Base-by-base conservation (phyloP, 2,329 filamentous ascomycete species). In the Ceratocystis diversiconidia region DNA sequence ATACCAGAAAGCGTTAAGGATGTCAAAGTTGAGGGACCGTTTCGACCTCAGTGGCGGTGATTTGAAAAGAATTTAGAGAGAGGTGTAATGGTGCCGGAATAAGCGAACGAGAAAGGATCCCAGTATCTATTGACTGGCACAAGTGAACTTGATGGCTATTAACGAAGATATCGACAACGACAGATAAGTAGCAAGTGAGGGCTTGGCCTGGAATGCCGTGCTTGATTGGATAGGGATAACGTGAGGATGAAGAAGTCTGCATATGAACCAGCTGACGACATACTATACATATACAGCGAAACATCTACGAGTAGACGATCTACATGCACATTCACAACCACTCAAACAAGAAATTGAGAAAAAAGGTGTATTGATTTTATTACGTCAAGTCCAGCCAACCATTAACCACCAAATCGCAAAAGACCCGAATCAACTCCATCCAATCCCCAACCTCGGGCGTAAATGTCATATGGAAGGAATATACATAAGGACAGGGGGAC, bases 1-100 rank as follows among this genome's bases (percentile, higher is more conserved):
- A 81, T 84, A 77, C 82, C 82, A 1, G 80, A 82, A 66, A 79
- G 80, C 6, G 77, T 84, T 69, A 78, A 75, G 69, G 81, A 83
- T 66, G 75, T 83, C 65, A 80, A 79, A 71, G 77, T 83, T 55
- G 81, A 84, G 28, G 79, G 79, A 2, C 79, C 80, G 22, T 80
- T 76, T 64, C 71, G 74, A 65, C 44, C 44, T 22, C 64, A 67
- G 48, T 67, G 65, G 64, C 48, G 62, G 19, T 65, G 66, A 67
- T 41, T 32, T 30, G 17, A 71, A 25, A 30, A 28, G 25, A 28
- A 46, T 28, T 55, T 22, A 48, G 48, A 32, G 17, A 41, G 32
- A 36, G 36, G n/a, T 10, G 57, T 3, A 17, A 55, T 17, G 36
- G n/a, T 7, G 6, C 6, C 1, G 44, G 36, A 19, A 25, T 48